phyloP scores from a whole-genome alignment of 148 eudicot species.

The Diospyros kaki region DNA sequence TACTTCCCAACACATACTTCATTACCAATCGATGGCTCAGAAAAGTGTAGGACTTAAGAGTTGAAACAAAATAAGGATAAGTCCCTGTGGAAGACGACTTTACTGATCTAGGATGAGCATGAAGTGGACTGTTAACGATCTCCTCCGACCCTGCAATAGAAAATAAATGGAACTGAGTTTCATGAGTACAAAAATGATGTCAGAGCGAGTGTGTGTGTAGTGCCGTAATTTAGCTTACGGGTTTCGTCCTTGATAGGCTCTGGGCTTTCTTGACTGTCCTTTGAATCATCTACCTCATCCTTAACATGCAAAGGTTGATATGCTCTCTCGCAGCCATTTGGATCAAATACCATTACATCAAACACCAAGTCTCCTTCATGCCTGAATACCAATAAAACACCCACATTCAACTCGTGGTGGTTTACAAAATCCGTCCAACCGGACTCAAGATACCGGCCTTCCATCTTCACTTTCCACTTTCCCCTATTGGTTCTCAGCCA shows the following conservation, averaged over 20 bases:
- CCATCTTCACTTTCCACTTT: slow-evolving; percentile 12
- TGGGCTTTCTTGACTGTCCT: neutral
- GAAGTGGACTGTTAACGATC: neutral
- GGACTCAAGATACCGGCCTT: neutral
- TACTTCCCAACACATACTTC: neutral
- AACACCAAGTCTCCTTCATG: neutral
- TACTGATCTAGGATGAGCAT: neutral
- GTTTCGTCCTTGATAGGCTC: neutral
- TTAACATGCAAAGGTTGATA: neutral
- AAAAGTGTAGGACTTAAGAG: neutral
- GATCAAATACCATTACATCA: neutral
- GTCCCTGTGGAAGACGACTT: neutral
- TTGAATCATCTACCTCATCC: too few relatives aligned
- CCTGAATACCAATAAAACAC: neutral
- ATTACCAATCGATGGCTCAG: neutral
- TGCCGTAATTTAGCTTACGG: neutral
- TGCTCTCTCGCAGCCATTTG: neutral
- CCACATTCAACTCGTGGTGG: slow-evolving; percentile 1
- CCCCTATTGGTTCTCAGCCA: slow-evolving; percentile 4
- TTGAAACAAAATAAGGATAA: neutral
- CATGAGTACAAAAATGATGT: too few relatives aligned
- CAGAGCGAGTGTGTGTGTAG: neutral
- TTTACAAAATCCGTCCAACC: slow-evolving; percentile 9
- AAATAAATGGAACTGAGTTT: too few relatives aligned
- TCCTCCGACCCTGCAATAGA: neutral